Evolutionary conservation across 345 rosid species (phyloP).

Genomic region (Nasturtium officinale): DNA sequence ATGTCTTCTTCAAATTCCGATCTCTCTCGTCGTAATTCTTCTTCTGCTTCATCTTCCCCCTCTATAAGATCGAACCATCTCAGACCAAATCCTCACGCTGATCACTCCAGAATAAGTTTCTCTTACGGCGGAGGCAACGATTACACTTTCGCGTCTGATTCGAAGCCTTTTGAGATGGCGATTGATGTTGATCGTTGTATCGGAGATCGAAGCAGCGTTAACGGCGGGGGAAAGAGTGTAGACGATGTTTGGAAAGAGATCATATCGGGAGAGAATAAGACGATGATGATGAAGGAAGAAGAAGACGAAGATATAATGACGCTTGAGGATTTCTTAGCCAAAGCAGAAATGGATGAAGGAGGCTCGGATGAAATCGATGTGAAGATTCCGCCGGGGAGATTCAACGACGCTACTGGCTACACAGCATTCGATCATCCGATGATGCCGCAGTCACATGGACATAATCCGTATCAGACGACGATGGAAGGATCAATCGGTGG

Average conservation of each 20-base stretch:
- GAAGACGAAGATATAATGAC: constrained; percentile 56
- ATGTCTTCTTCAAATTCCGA: constrained; percentile 73
- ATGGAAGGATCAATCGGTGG: constrained; percentile 30
- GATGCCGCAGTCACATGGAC: constrained; percentile 24
- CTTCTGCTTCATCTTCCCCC: constrained; percentile 54
- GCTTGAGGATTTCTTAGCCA: constrained; percentile 86
- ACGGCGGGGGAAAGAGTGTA: constrained; percentile 46
- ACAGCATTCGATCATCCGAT: constrained; percentile 48
- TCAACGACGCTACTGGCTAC: constrained; percentile 56
- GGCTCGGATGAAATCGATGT: constrained; percentile 42
- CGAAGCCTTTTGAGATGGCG: constrained; percentile 1
- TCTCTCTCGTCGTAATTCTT: constrained; percentile 55
- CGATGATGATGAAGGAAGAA: constrained; percentile 67
- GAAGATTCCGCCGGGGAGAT: constrained; percentile 41
- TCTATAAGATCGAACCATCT: constrained; percentile 38
- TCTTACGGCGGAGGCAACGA: constrained; percentile 9
- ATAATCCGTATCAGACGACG: constrained; percentile 46
- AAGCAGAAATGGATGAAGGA: constrained; percentile 57
- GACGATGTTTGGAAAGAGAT: constrained; percentile 95
- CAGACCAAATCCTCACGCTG: constrained; percentile 29
- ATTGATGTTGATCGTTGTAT: constrained; percentile 34
- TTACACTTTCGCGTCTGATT: constrained; percentile 17
- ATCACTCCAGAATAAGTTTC: constrained; percentile 32
- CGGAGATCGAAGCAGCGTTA: constrained; percentile 27
- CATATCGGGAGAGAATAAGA: constrained; percentile 62